Evolutionary conservation across 495 filamentous ascomycete species (phyloP).

Genomic region (Tuber umbilicatum): DNA sequence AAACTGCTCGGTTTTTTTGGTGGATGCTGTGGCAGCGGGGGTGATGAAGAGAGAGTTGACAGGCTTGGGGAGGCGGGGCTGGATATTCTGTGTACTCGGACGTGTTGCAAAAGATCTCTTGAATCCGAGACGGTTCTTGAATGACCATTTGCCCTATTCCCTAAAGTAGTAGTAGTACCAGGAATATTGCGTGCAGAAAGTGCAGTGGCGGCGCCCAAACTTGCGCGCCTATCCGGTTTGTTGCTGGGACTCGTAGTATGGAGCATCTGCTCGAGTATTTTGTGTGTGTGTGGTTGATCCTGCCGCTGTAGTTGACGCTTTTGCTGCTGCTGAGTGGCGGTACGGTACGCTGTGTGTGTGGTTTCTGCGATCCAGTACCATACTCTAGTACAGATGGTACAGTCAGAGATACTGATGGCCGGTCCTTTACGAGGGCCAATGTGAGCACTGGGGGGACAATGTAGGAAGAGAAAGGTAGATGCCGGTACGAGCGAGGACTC

Average conservation of each 20-base stretch:
- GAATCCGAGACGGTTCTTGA: constrained; percentile 16
- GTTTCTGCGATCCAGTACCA: constrained; percentile 13
- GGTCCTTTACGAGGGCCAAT: constrained; percentile 8
- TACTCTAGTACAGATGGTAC: not conserved
- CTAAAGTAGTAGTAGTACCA: not conserved
- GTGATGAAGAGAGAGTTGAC: constrained; percentile 11
- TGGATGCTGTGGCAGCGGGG: not conserved
- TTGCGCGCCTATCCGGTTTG: not conserved
- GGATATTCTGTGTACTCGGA: constrained; percentile 5
- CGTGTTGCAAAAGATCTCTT: constrained; percentile 4
- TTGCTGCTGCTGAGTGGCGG: constrained; percentile 8
- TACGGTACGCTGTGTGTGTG: constrained; percentile 24
- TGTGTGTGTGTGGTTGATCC: constrained; percentile 13
- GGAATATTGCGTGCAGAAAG: not conserved
- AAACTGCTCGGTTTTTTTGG: not conserved
- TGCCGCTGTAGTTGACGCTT: constrained; percentile 3
- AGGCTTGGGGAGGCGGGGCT: constrained; percentile 21
- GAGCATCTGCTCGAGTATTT: constrained; percentile 4
- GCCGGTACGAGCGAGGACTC: not conserved
- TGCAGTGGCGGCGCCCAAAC: not conserved
- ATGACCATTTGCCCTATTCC: constrained; percentile 15
- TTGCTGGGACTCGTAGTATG: not conserved
- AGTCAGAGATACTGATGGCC: constrained; percentile 9
- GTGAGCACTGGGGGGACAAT: not conserved
- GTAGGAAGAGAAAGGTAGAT: constrained; percentile 6